phyloP scores from a whole-genome alignment of 148 eudicot species.

The Oxyria digyna region DNA sequence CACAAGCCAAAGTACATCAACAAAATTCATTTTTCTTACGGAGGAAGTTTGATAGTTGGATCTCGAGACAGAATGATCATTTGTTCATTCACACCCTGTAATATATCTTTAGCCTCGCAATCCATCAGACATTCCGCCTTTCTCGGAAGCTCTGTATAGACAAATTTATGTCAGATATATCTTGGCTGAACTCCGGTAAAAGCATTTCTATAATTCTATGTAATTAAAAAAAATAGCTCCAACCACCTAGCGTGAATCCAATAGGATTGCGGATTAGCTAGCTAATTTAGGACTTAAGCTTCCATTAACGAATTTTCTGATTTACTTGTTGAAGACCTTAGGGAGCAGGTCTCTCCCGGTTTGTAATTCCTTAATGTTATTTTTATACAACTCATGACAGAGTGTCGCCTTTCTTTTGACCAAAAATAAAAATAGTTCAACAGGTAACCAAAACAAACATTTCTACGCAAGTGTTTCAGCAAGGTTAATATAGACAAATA shows the following conservation, averaged over 20 bases:
- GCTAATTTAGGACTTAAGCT: too few relatives aligned
- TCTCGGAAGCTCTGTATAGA: constrained; percentile 54
- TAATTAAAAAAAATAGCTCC: too few relatives aligned
- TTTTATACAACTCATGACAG: too few relatives aligned
- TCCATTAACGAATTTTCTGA: too few relatives aligned
- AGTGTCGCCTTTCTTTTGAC: too few relatives aligned
- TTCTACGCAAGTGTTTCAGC: not conserved
- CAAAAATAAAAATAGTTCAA: not conserved
- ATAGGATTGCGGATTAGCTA: too few relatives aligned
- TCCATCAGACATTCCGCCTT: constrained; percentile 66
- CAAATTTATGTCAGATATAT: not conserved
- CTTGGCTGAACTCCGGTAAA: not conserved
- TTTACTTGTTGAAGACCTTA: too few relatives aligned
- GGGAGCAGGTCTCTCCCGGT: too few relatives aligned
- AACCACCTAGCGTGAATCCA: too few relatives aligned
- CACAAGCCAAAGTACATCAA: not conserved
- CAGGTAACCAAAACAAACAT: not conserved
- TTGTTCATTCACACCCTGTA: constrained; percentile 77
- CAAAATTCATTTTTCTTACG: constrained; percentile 31
- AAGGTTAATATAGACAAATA: not conserved
- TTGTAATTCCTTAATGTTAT: too few relatives aligned
- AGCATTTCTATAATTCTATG: not conserved
- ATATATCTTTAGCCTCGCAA: constrained; percentile 82
- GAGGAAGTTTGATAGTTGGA: constrained; percentile 76
- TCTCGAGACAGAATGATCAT: constrained; percentile 79